phyloP scores from a whole-genome alignment of 176 grass and related monocot species.

The Hsuehochloa calcarea region DNA sequence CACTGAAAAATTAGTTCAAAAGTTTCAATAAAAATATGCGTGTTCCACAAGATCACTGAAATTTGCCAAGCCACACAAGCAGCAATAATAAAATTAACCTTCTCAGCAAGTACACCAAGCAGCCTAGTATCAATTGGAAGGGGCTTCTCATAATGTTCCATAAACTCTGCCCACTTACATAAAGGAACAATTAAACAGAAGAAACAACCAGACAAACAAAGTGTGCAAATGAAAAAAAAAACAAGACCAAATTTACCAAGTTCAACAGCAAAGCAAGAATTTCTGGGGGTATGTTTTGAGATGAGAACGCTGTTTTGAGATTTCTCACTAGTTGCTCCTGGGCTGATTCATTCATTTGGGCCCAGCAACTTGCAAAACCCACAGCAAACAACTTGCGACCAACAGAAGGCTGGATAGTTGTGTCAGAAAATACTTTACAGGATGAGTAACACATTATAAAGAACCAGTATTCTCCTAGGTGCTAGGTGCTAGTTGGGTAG shows the following conservation, averaged over 20 bases:
- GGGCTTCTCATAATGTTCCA: slow-evolving; percentile 98
- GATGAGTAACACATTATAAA: slow-evolving; percentile 33
- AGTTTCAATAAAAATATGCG: slow-evolving; percentile 16
- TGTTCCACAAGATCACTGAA: slow-evolving; percentile 13
- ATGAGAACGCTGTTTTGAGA: slow-evolving; percentile 98
- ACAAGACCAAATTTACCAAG: slow-evolving; percentile 56
- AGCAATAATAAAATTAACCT: slow-evolving; percentile 49
- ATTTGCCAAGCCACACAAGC: slow-evolving; percentile 2
- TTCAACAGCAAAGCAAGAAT: slow-evolving; percentile 92
- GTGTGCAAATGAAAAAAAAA: neutral
- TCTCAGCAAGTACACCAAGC: slow-evolving; percentile 97
- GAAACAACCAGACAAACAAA: slow-evolving; percentile 7
- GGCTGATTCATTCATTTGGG: slow-evolving; percentile 89
- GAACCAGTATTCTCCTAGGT: too few species aligned
- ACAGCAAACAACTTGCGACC: slow-evolving; percentile 93
- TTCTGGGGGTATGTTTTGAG: slow-evolving; percentile 97
- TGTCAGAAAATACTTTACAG: slow-evolving; percentile 55
- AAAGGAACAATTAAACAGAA: slow-evolving; percentile 27
- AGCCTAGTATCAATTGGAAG: slow-evolving; percentile 98
- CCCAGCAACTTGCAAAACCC: slow-evolving; percentile 98
- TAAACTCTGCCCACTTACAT: slow-evolving; percentile 85
- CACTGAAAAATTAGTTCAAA: slow-evolving; percentile 53
- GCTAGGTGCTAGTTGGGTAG: too few species aligned
- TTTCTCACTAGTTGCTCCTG: slow-evolving; percentile 94
- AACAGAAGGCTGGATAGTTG: slow-evolving; percentile 80